These are phyloP conservation scores for Cytospora piceicola DNA, from an alignment of 2,329 filamentous ascomycete genomes.

Conservation along the genomic window DNA sequence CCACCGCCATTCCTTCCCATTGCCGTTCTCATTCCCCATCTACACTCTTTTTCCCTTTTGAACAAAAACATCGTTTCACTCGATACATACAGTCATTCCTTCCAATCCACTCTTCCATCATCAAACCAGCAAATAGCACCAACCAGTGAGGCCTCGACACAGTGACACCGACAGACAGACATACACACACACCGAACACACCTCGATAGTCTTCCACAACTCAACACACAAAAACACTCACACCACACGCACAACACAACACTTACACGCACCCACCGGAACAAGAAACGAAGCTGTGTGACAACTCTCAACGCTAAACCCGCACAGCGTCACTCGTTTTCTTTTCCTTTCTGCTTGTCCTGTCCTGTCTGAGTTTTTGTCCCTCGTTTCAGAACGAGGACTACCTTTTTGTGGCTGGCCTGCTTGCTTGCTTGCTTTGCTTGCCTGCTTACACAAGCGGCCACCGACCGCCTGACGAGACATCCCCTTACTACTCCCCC, in stretches of 20 bases:
- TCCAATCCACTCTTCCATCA: slow-evolving; percentile 4
- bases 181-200: neutral
- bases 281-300: slow-evolving; percentile 10
- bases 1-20: slow-evolving; percentile 25
- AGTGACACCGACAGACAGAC: neutral
- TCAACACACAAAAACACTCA: neutral
- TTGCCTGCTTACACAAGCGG: slow-evolving; percentile 14
- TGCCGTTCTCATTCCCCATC: slow-evolving; percentile 16
- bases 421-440: neutral
- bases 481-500: slow-evolving; percentile 11
- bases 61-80: slow-evolving; percentile 11
- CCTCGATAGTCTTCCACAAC: too few relatives aligned
- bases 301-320: slow-evolving; percentile 11
- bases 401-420: slow-evolving; percentile 6
- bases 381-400: slow-evolving; percentile 18
- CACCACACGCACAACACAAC: neutral
- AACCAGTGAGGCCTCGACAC: neutral
- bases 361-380: slow-evolving; percentile 11
- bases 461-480: slow-evolving; percentile 19
- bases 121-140: neutral
- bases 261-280: neutral
- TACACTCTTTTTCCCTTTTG: slow-evolving; percentile 20
- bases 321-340: slow-evolving; percentile 24
- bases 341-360: slow-evolving; percentile 3
- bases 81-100: slow-evolving; percentile 14